A percentile compares a stretch with the other conserved stretches of the same genome.
phyloP scores from a whole-genome alignment of 192 early-diverging fungal genomes.

The Coemansia sp. region DNA sequence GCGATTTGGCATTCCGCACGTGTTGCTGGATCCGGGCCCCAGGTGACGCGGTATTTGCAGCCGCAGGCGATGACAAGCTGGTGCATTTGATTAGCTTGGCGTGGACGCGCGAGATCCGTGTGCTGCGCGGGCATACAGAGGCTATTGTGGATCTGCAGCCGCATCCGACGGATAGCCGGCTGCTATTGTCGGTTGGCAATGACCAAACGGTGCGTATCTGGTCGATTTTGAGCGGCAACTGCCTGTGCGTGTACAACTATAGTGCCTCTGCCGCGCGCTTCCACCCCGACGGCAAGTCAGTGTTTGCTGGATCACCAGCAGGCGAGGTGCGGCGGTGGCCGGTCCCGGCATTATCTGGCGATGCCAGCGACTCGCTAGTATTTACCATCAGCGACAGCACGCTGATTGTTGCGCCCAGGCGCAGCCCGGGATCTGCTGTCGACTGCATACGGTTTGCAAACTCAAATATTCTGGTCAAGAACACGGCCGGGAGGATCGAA shows the following conservation, averaged over 20 bases:
- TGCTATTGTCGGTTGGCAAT: conserved; percentile 64
- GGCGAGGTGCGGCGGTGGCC: conserved; percentile 58
- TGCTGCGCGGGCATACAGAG: conserved; percentile 57
- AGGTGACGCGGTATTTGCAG: conserved; percentile 67
- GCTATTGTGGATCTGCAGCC: conserved; percentile 65
- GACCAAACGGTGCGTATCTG: conserved; percentile 78
- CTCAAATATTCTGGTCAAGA: conserved; percentile 64
- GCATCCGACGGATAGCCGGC: conserved; percentile 62
- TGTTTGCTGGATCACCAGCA: conserved; percentile 52
- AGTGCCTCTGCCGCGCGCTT: conserved; percentile 62
- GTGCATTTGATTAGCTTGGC: conserved; percentile 75
- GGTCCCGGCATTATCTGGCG: conserved; percentile 38
- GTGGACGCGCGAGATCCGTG: conserved; percentile 60
- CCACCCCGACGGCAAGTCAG: conserved; percentile 58
- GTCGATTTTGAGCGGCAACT: conserved; percentile 61
- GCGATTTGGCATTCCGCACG: conserved; percentile 50
- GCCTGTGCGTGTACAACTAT: conserved; percentile 59
- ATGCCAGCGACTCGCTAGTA: conserved; percentile 7
- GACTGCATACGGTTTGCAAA: conserved; percentile 75
- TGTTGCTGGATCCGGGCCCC: conserved; percentile 70
- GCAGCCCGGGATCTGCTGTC: conserved; percentile 28
- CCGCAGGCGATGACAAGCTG: conserved; percentile 58
- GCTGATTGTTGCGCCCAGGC: conserved; percentile 16
- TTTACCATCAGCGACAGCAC: conserved; percentile 23
- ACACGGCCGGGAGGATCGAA: conserved; percentile 69